These are phyloP conservation scores for Penicillium parvum DNA, from an alignment of 495 filamentous ascomycete species.

Conservation along the genomic window DNA sequence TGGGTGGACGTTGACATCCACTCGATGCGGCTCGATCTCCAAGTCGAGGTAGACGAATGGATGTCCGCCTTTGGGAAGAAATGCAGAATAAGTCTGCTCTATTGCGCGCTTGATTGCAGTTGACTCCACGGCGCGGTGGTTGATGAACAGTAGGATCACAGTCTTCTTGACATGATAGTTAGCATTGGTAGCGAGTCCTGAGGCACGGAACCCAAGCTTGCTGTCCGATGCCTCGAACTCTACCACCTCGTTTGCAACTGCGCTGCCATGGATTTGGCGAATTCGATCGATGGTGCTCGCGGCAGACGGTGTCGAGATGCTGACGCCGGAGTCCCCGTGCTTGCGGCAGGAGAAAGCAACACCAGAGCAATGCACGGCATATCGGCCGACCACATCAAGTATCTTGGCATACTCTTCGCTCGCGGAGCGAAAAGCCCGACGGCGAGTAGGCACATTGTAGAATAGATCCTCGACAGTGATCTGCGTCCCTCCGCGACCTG, in stretches of 20 bases:
- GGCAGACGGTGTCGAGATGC: slow-evolving; percentile 69
- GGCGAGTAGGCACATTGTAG: slow-evolving; percentile 88
- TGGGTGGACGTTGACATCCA: slow-evolving; percentile 97
- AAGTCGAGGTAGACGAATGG: slow-evolving; percentile 92
- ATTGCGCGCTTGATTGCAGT: slow-evolving; percentile 82
- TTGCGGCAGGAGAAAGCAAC: slow-evolving; percentile 97
- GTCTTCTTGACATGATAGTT: slow-evolving; percentile 96
- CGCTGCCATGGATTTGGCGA: slow-evolving; percentile 80
- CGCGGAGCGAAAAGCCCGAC: slow-evolving; percentile 82
- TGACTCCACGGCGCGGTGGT: slow-evolving; percentile 95
- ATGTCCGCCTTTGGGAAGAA: slow-evolving; percentile 91
- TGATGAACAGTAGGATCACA: slow-evolving; percentile 88
- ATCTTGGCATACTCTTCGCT: slow-evolving; percentile 99
- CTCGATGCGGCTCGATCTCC: slow-evolving; percentile 86
- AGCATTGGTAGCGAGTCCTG: slow-evolving; percentile 83
- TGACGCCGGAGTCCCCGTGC: slow-evolving; percentile 77
- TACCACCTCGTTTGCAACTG: slow-evolving; percentile 86
- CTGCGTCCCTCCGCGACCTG: slow-evolving; percentile 91
- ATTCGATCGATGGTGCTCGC: slow-evolving; percentile 77
- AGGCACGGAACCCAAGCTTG: slow-evolving; percentile 76
- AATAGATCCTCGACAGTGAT: slow-evolving; percentile 98
- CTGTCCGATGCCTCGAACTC: slow-evolving; percentile 68
- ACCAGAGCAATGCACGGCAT: slow-evolving; percentile 88
- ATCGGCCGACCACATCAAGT: slow-evolving; percentile 87
- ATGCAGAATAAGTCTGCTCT: slow-evolving; percentile 85